These are phyloP conservation scores for Jacaranda copaia DNA, from an alignment of 257 asterid species.

Conservation along the genomic window DNA sequence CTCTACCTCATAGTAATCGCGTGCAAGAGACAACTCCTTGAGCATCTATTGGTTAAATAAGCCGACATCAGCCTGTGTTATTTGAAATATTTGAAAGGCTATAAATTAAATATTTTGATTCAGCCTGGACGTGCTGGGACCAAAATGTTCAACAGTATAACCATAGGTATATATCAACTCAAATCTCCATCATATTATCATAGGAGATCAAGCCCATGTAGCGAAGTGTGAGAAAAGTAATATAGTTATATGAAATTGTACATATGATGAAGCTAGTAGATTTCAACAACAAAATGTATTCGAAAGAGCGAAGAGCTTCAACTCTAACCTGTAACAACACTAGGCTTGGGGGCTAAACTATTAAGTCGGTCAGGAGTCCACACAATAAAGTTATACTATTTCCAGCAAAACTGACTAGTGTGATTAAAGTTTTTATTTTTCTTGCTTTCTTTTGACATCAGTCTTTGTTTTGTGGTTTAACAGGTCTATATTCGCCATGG, in stretches of 20 bases:
- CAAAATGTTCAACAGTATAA: neutral
- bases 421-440: conserved; percentile 15
- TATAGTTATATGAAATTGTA: conserved; percentile 7
- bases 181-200: conserved; percentile 17
- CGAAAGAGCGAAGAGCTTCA: conserved; percentile 32
- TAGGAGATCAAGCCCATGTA: neutral
- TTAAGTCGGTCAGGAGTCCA: conserved; percentile 6
- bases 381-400: neutral
- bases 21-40: no score
- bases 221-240: neutral
- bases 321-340: conserved; percentile 32
- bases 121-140: neutral
- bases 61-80: no score
- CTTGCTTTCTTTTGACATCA: neutral
- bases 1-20: no score
- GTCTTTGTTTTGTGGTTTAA: conserved; percentile 49
- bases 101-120: no score
- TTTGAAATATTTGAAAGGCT: no score
- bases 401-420: conserved; percentile 11
- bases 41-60: no score
- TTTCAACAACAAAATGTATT: conserved; percentile 6
- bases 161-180: neutral
- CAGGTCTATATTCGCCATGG: conserved; percentile 52
- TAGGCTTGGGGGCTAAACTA: conserved; percentile 4
- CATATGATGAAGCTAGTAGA: neutral